phyloP scores from a whole-genome alignment of 495 filamentous ascomycete genomes.

The Daldinia loculata region DNA sequence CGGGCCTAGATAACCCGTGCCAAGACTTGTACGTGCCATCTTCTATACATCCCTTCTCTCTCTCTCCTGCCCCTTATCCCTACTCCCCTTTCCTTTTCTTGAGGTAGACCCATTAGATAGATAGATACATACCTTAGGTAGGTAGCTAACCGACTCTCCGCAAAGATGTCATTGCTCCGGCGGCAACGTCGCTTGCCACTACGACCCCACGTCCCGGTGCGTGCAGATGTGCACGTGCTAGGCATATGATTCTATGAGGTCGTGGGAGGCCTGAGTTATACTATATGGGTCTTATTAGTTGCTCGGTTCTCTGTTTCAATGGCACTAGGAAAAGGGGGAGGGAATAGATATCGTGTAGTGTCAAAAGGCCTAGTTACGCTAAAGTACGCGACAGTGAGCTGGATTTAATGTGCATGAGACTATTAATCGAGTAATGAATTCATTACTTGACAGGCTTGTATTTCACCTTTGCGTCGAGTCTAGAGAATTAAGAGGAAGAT shows the following conservation, averaged over 20 bases:
- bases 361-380: neutral
- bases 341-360: neutral
- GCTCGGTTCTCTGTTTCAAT: neutral
- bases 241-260: neutral
- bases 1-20: constrained; percentile 36
- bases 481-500: neutral
- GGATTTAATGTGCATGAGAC: neutral
- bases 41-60: too few species aligned
- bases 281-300: neutral
- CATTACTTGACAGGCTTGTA: neutral
- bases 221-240: constrained; percentile 38
- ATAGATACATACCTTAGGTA: too few species aligned
- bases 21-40: constrained; percentile 10
- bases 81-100: too few species aligned
- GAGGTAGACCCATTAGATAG: too few species aligned
- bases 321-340: neutral
- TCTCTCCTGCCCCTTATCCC: neutral
- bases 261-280: neutral
- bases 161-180: constrained; percentile 27
- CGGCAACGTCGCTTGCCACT: constrained; percentile 33
- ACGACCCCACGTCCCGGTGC: constrained; percentile 39
- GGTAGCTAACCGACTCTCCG: neutral
- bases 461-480: neutral
- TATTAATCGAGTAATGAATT: too few species aligned
- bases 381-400: neutral